Evolutionary conservation across 1,284 basidiomycete species (phyloP).

Genomic region (Fomitiporia mediterranea): DNA sequence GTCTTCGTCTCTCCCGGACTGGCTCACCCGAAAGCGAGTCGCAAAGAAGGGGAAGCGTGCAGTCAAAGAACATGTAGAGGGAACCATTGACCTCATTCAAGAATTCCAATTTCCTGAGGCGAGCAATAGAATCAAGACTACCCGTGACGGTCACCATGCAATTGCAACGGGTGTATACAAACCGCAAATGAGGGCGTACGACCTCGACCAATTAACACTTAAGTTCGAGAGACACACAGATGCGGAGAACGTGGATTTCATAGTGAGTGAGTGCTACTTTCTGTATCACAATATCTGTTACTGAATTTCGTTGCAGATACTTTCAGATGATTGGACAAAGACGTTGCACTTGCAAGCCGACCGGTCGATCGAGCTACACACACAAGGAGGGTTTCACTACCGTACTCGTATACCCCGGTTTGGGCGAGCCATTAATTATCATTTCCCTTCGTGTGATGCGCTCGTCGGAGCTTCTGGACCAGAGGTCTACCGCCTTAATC

Average conservation of each 20-base stretch:
- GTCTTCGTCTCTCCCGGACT: constrained; percentile 83
- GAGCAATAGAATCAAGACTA: constrained; percentile 87
- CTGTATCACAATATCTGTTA: neutral
- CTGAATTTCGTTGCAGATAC: constrained; percentile 50
- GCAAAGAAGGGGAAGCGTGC: constrained; percentile 59
- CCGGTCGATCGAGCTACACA: constrained; percentile 92
- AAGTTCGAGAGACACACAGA: constrained; percentile 98
- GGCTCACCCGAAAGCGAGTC: constrained; percentile 75
- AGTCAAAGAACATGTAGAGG: constrained; percentile 64
- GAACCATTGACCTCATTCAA: constrained; percentile 84
- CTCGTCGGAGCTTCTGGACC: constrained; percentile 74
- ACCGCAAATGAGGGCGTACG: constrained; percentile 96
- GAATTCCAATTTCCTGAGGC: constrained; percentile 98
- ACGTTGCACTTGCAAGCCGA: constrained; percentile 96
- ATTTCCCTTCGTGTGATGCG: constrained; percentile 80
- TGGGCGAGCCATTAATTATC: constrained; percentile 88
- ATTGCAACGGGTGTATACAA: constrained; percentile 98
- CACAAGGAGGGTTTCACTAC: constrained; percentile 91
- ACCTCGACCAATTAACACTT: constrained; percentile 86
- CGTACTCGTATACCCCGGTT: constrained; percentile 91
- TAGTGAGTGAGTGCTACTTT: constrained; percentile 66
- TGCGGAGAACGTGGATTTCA: constrained; percentile 96
- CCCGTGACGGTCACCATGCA: constrained; percentile 87
- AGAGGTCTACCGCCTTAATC: constrained; percentile 91
- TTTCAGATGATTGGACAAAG: constrained; percentile 99